phyloP scores from a whole-genome alignment of 2,329 filamentous ascomycete species.

The Coniochaeta ligniaria region DNA sequence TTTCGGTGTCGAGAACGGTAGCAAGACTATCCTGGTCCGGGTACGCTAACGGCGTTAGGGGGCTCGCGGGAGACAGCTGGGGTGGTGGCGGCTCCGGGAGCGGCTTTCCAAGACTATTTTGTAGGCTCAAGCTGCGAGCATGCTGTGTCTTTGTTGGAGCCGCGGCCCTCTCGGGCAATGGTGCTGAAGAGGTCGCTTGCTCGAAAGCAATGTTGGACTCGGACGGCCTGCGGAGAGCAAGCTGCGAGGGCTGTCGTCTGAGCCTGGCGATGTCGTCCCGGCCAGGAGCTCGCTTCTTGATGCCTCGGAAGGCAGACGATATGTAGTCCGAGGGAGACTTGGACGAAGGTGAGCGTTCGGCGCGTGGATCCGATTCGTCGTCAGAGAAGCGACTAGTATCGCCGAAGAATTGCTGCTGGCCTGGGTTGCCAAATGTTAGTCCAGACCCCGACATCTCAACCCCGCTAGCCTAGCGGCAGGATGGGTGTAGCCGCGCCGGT shows the following conservation, averaged over 20 bases:
- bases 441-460: slow-evolving; percentile 15
- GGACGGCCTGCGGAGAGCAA: slow-evolving; percentile 22
- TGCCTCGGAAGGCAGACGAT: slow-evolving; percentile 43
- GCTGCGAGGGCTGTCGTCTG: slow-evolving; percentile 34
- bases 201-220: slow-evolving; percentile 20
- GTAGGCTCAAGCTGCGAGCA: slow-evolving; percentile 47
- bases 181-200: slow-evolving; percentile 18
- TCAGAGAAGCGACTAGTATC: slow-evolving; percentile 34
- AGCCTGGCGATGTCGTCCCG: slow-evolving; percentile 36
- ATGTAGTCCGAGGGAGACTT: slow-evolving; percentile 40
- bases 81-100: slow-evolving; percentile 42
- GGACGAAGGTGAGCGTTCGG: slow-evolving; percentile 22
- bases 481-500: neutral
- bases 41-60: slow-evolving; percentile 20
- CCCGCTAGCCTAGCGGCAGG: neutral
- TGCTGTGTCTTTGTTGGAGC: slow-evolving; percentile 28
- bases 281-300: slow-evolving; percentile 37
- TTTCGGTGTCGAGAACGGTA: slow-evolving; percentile 26
- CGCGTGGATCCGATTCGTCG: slow-evolving; percentile 29
- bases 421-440: slow-evolving; percentile 25
- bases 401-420: slow-evolving; percentile 19
- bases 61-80: slow-evolving; percentile 25
- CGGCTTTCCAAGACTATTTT: slow-evolving; percentile 51
- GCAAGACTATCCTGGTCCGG: slow-evolving; percentile 19
- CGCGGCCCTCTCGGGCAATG: slow-evolving; percentile 13